Conservation (phyloP, 2,329 filamentous ascomycete genomes). For the Botrytis galanthina region DNA sequence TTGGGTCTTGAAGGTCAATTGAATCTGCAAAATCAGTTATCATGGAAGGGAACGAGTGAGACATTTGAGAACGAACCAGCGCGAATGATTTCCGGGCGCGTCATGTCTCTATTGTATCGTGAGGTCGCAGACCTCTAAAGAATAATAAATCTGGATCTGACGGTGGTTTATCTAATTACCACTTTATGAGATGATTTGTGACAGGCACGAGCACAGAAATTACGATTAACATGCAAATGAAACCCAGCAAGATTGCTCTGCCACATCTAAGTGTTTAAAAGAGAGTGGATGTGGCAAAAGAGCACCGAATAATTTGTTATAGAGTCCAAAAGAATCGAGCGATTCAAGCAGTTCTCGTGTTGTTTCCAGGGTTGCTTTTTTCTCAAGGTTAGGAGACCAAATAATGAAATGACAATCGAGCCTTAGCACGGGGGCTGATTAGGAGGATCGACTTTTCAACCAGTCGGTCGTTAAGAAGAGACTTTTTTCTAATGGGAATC, state of each 20-base stretch:
- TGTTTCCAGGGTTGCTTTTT: conserved; percentile 2
- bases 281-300: conserved; percentile 4
- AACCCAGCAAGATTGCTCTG: conserved; percentile 15
- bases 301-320: conserved; percentile 1
- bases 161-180: conserved; percentile 6
- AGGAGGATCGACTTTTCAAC: conserved; percentile 12
- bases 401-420: neutral
- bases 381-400: conserved; percentile 8
- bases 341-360: neutral
- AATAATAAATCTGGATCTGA: conserved; percentile 7
- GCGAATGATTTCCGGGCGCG: conserved; percentile 54
- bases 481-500: conserved; percentile 3
- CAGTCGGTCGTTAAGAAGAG: conserved; percentile 4
- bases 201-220: conserved; percentile 19
- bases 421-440: conserved; percentile 14
- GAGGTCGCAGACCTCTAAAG: conserved; percentile 14
- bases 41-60: conserved; percentile 13
- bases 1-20: conserved; percentile 86
- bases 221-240: conserved; percentile 22
- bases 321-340: conserved; percentile 13
- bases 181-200: conserved; percentile 13
- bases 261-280: conserved; percentile 20
- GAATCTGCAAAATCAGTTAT: conserved; percentile 62
- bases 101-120: conserved; percentile 42
- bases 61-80: conserved; percentile 45